A percentile compares a stretch with the other conserved stretches of the same genome.
Evolutionary conservation across 305 asterid species (phyloP).

Genomic region (Fraxinus xanthoxyloides): DNA sequence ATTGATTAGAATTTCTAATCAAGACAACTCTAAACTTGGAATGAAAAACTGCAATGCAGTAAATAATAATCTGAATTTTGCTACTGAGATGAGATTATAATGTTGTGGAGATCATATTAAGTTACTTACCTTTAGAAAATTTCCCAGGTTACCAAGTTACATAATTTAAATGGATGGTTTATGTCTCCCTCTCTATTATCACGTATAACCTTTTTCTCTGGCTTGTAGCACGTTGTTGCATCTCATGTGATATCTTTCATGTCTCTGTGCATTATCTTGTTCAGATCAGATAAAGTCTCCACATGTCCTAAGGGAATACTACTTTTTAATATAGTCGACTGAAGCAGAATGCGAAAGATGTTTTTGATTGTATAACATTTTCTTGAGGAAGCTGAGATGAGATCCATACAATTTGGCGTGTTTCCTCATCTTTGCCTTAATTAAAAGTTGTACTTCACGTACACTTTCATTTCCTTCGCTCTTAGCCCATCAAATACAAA

Average conservation of each 20-base stretch:
- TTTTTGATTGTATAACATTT: background rate
- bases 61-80: background rate
- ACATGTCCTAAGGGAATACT: background rate
- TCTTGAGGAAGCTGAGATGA: background rate
- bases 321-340: background rate
- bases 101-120: background rate
- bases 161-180: background rate
- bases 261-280: background rate
- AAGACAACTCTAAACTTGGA: background rate
- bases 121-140: background rate
- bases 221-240: background rate
- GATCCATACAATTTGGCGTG: background rate
- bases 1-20: slow-evolving; percentile 8
- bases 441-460: background rate
- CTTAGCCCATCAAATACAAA: background rate
- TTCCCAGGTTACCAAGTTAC: background rate
- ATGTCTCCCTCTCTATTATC: background rate
- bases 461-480: background rate
- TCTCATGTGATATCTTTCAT: background rate
- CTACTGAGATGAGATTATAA: background rate
- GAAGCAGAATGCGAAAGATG: background rate
- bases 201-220: background rate
- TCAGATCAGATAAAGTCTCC: slow-evolving; percentile 9
- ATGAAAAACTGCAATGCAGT: background rate
- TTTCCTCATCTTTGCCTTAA: background rate